Conservation (phyloP, 2,329 filamentous ascomycete genomes). For the Arthrobotrys sphaeroides region DNA sequence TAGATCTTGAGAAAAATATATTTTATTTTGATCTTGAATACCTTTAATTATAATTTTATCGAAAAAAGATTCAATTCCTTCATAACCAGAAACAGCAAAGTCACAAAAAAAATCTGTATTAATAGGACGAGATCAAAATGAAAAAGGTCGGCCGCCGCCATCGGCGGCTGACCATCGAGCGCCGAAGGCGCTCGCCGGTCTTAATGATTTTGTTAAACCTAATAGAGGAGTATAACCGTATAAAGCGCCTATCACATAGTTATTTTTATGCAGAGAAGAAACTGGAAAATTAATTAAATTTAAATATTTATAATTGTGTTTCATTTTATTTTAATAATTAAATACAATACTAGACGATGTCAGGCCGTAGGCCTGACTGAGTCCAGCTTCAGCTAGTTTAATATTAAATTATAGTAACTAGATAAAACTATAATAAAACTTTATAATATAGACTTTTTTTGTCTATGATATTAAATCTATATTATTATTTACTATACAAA, state of each 20-base stretch:
- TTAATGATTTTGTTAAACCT: constrained; percentile 56
- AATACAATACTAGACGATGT: constrained; percentile 59
- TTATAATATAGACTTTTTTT: constrained; percentile 55
- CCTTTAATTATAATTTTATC: constrained; percentile 59
- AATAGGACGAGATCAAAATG: neutral
- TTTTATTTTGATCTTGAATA: too few relatives aligned
- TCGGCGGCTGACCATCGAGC: too few relatives aligned
- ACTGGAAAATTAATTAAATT: constrained; percentile 60
- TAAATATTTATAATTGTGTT: constrained; percentile 61
- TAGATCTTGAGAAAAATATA: neutral
- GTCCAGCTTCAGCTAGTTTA: too few relatives aligned
- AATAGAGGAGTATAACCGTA: constrained; percentile 56
- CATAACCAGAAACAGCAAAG: constrained; percentile 49
- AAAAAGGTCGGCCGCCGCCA: too few relatives aligned
- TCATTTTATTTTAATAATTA: constrained; percentile 60
- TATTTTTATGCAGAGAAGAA: constrained; percentile 58
- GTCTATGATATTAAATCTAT: constrained; percentile 54
- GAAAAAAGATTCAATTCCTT: constrained; percentile 58
- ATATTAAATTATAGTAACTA: too few relatives aligned
- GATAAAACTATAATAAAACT: constrained; percentile 51
- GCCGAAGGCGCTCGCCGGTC: too few relatives aligned
- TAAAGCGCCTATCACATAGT: constrained; percentile 55
- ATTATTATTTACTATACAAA: neutral
- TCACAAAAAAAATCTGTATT: constrained; percentile 53
- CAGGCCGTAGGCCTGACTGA: too few relatives aligned